Evolutionary conservation across 2,329 filamentous ascomycete species (phyloP).

Genomic region (Sporothrix pseudoabietina): DNA sequence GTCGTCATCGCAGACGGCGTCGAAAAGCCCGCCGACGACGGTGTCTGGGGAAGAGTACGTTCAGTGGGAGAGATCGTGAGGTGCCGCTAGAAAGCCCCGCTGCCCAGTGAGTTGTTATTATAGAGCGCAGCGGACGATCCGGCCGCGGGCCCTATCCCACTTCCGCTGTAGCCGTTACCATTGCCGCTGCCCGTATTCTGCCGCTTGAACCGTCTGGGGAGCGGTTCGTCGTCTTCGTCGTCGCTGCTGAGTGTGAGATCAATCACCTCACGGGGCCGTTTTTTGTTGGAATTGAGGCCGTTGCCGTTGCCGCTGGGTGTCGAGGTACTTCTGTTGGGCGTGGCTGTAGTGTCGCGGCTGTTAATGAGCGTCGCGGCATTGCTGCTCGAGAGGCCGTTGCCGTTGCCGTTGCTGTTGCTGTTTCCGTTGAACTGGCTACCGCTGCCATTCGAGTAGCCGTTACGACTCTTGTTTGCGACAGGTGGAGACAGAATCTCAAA

Average conservation of each 20-base stretch:
- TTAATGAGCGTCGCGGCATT: background rate
- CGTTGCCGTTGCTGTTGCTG: constrained; percentile 42
- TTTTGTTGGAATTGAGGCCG: constrained; percentile 42
- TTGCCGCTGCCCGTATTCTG: constrained; percentile 38
- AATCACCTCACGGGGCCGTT: constrained; percentile 58
- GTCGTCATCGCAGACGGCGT: background rate
- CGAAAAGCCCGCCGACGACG: too few relatives aligned
- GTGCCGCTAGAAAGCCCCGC: background rate
- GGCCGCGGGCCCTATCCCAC: background rate
- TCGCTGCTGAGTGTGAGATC: constrained; percentile 62
- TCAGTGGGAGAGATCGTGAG: background rate
- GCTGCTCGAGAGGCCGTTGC: background rate
- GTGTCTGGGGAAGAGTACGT: background rate
- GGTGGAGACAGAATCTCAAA: constrained; percentile 25
- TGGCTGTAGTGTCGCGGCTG: constrained; percentile 28
- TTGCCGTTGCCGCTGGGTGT: background rate
- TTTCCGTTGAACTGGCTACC: constrained; percentile 30
- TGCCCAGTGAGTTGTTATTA: background rate
- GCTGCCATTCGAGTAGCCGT: constrained; percentile 26
- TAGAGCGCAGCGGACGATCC: background rate
- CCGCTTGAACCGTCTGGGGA: constrained; percentile 52
- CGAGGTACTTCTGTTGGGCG: constrained; percentile 13
- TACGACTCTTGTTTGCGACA: background rate
- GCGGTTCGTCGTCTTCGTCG: constrained; percentile 46
- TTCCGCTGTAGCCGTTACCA: background rate